These are phyloP conservation scores for Myriosclerotinia curreyana DNA, from an alignment of 2,329 filamentous ascomycete species.

Conservation along the genomic window DNA sequence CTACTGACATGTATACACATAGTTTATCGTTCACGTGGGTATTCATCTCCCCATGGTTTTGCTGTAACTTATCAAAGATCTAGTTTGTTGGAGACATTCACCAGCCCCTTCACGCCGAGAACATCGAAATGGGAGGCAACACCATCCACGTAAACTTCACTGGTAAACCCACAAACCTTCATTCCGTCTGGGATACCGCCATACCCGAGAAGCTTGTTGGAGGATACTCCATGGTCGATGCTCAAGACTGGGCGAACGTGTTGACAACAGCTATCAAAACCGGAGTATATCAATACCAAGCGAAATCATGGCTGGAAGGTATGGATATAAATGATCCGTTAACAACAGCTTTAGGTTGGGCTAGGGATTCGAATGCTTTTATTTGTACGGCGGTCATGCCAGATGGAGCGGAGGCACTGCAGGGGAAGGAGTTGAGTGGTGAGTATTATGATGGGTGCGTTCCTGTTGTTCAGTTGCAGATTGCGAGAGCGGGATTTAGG, in stretches of 20 bases:
- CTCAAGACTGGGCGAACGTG: constrained; percentile 54
- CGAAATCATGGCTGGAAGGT: constrained; percentile 55
- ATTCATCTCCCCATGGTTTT: not conserved
- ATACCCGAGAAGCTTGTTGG: constrained; percentile 65
- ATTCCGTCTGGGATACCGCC: constrained; percentile 70
- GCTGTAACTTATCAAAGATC: constrained; percentile 38
- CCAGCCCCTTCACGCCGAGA: constrained; percentile 65
- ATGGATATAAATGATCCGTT: constrained; percentile 53
- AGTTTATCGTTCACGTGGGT: constrained; percentile 40
- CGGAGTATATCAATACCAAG: constrained; percentile 53
- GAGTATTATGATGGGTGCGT: constrained; percentile 62
- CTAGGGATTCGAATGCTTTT: constrained; percentile 58
- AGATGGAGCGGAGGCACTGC: constrained; percentile 56
- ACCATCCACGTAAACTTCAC: constrained; percentile 63
- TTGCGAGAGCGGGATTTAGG: constrained; percentile 67
- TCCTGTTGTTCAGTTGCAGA: constrained; percentile 62
- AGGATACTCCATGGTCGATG: constrained; percentile 50
- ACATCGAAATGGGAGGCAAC: constrained; percentile 64
- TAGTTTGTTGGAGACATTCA: constrained; percentile 71
- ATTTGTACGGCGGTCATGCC: constrained; percentile 62
- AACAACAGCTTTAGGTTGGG: constrained; percentile 60
- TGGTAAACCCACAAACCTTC: constrained; percentile 58
- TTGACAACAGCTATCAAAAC: constrained; percentile 53
- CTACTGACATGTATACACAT: constrained; percentile 13
- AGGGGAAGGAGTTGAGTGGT: constrained; percentile 57